Conservation (phyloP, 192 early-diverging fungal species). For the Podila verticillata region DNA sequence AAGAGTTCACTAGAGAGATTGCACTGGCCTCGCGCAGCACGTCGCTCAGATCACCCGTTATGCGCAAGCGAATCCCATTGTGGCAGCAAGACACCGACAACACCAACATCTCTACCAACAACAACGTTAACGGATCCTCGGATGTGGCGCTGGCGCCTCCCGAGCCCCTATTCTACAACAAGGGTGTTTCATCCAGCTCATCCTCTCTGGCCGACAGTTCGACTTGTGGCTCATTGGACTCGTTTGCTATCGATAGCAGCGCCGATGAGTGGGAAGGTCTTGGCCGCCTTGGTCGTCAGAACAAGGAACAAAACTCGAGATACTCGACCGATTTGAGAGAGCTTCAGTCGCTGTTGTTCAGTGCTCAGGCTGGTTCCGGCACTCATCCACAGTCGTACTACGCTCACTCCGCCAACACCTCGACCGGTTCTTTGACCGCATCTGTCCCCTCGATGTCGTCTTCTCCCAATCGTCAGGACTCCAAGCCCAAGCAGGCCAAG, state of each 20-base stretch:
- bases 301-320: conserved; percentile 25
- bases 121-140: not conserved
- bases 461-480: conserved; percentile 13
- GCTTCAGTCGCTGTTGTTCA: conserved; percentile 27
- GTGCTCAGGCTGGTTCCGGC: not conserved
- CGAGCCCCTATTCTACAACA: conserved; percentile 39
- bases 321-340: conserved; percentile 38
- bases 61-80: conserved; percentile 4
- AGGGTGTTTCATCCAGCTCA: conserved; percentile 12
- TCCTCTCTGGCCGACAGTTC: conserved; percentile 31
- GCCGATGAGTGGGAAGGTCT: conserved; percentile 41
- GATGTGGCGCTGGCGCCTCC: conserved; percentile 27
- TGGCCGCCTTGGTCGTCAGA: conserved; percentile 21
- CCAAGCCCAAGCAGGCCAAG: conserved; percentile 16
- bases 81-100: not conserved
- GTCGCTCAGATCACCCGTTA: conserved; percentile 15
- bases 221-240: conserved; percentile 33
- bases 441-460: not conserved
- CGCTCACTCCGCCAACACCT: conserved; percentile 41
- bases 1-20: conserved; percentile 27
- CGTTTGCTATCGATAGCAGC: conserved; percentile 11
- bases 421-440: conserved; percentile 16
- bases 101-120: not conserved
- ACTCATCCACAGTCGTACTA: not conserved
- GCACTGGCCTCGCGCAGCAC: conserved; percentile 21